Conservation (phyloP, 352 stramenopile species). For the Globisporangium mamillatum region DNA sequence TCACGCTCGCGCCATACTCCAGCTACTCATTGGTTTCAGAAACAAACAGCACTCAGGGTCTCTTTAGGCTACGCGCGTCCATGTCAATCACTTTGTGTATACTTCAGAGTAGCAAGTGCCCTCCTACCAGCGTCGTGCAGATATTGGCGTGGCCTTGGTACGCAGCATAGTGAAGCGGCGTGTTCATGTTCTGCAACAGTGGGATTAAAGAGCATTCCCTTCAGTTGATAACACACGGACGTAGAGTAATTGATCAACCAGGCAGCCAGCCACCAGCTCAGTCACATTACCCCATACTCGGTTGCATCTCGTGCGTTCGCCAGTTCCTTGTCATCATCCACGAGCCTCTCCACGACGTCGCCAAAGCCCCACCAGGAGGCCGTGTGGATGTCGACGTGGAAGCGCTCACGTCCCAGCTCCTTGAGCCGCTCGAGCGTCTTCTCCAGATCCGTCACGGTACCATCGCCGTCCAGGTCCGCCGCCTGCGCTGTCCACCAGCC, state of each 20-base stretch:
- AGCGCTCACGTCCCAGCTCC: constrained; percentile 48
- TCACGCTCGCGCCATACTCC: constrained; percentile 51
- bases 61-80: not conserved
- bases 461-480: constrained; percentile 39
- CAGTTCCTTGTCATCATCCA: constrained; percentile 40
- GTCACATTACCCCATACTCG: constrained; percentile 45
- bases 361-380: constrained; percentile 49
- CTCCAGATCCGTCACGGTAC: constrained; percentile 38
- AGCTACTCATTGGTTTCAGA: constrained; percentile 19
- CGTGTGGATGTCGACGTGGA: constrained; percentile 65
- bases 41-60: not conserved
- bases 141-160: constrained; percentile 54
- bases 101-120: not conserved
- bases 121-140: constrained; percentile 43
- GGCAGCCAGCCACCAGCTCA: not conserved
- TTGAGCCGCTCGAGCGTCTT: constrained; percentile 50
- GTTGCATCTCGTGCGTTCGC: constrained; percentile 39
- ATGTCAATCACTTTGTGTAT: not conserved
- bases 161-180: constrained; percentile 70
- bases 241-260: not conserved
- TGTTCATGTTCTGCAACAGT: constrained; percentile 42
- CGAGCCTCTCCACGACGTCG: constrained; percentile 43
- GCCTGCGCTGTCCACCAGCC: constrained; percentile 48
- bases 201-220: not conserved
- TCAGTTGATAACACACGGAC: not conserved